phyloP scores from a whole-genome alignment of 805 yeast species.

The Teunomyces gatunensis region DNA sequence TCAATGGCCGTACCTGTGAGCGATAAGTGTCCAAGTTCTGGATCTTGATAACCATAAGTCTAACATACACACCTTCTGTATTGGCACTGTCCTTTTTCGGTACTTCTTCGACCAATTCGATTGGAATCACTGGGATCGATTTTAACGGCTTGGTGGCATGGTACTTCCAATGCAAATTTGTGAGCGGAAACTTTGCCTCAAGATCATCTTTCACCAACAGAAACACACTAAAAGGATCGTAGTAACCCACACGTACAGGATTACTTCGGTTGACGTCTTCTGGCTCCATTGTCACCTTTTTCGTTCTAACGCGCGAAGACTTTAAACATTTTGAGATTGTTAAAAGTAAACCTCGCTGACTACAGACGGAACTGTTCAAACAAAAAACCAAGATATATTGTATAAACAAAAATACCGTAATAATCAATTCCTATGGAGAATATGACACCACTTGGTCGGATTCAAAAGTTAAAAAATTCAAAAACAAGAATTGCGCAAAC shows the following conservation, averaged over 20 bases:
- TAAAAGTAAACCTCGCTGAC: background rate
- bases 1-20: conserved; percentile 74
- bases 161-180: conserved; percentile 68
- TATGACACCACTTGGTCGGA: too few relatives aligned
- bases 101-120: conserved; percentile 56
- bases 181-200: conserved; percentile 48
- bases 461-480: too few relatives aligned
- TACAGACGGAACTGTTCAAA: background rate
- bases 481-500: background rate
- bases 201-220: conserved; percentile 45
- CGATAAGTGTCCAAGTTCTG: conserved; percentile 73
- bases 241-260: conserved; percentile 51
- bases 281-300: conserved; percentile 4
- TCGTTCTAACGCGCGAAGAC: background rate
- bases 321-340: background rate
- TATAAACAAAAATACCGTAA: too few relatives aligned
- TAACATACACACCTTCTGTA: conserved; percentile 44
- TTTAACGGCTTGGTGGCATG: conserved; percentile 51
- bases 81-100: conserved; percentile 29
- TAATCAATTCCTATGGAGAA: too few relatives aligned
- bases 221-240: conserved; percentile 70
- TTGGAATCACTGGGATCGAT: conserved; percentile 59
- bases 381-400: too few relatives aligned
- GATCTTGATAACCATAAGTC: conserved; percentile 66
- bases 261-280: conserved; percentile 11